phyloP scores from a whole-genome alignment of 2,329 filamentous ascomycete genomes.

The Ophiostoma triangulosporum region DNA sequence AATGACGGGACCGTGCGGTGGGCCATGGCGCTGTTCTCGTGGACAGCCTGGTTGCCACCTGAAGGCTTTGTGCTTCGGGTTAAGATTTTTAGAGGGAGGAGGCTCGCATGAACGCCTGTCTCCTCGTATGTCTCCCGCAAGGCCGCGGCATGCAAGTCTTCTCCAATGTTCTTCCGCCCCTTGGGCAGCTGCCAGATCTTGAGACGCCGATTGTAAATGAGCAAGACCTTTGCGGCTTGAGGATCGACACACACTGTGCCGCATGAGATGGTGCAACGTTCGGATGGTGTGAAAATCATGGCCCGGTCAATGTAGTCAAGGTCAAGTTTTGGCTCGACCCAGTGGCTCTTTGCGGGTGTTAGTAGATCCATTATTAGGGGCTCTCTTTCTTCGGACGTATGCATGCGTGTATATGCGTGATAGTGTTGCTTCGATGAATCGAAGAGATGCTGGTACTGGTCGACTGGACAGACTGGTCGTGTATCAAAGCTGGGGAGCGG shows the following conservation, averaged over 20 bases:
- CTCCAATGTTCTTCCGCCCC: conserved; percentile 33
- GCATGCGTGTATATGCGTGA: too few relatives aligned
- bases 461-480: too few relatives aligned
- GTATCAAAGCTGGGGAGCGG: too few relatives aligned
- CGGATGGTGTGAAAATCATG: conserved; percentile 28
- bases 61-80: conserved; percentile 27
- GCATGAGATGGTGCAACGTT: conserved; percentile 31
- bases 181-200: conserved; percentile 34
- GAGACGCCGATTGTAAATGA: conserved; percentile 30
- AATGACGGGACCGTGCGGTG: conserved; percentile 62
- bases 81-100: conserved; percentile 26
- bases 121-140: conserved; percentile 35
- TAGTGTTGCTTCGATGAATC: too few relatives aligned
- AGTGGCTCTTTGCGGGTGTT: background rate
- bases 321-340: conserved; percentile 12
- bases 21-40: background rate
- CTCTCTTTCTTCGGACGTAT: too few relatives aligned
- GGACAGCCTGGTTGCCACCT: conserved; percentile 8
- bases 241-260: conserved; percentile 32
- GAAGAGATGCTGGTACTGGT: too few relatives aligned
- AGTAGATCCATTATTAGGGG: too few relatives aligned
- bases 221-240: conserved; percentile 23
- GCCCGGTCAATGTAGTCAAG: conserved; percentile 19
- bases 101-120: conserved; percentile 28
- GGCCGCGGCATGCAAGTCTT: conserved; percentile 28